Conservation (phyloP, 495 filamentous ascomycete genomes). For the Penicillium silybi region DNA sequence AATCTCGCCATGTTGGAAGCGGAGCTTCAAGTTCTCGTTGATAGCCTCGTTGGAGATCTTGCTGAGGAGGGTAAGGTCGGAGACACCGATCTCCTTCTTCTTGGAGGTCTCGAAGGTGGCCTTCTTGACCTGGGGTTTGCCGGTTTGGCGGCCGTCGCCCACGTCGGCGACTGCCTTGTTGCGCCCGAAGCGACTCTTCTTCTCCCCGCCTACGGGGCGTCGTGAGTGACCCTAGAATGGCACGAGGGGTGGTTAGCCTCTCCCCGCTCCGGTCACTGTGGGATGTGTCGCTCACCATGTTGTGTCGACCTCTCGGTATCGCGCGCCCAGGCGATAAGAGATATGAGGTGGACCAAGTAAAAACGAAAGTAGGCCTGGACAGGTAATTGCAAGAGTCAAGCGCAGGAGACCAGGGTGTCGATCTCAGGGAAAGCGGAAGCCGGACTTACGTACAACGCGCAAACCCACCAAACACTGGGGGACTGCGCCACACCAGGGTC, state of each 20-base stretch:
- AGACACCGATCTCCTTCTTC: conserved; percentile 99
- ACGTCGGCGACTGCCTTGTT: conserved; percentile 44
- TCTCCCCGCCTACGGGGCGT: conserved; percentile 46
- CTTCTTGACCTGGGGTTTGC: conserved; percentile 79
- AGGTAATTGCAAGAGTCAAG: conserved; percentile 12
- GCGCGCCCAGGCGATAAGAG: conserved; percentile 34
- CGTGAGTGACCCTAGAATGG: conserved; percentile 44
- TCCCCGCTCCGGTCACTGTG: conserved; percentile 2
- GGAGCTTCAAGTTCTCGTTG: conserved; percentile 96
- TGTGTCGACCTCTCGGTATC: conserved; percentile 30
- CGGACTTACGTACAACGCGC: conserved; percentile 28
- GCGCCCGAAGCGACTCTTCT: conserved; percentile 49
- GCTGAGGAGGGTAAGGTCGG: conserved; percentile 93
- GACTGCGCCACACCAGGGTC: conserved; percentile 24
- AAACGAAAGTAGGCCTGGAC: background rate
- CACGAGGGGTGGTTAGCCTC: conserved; percentile 5
- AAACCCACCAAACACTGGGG: conserved; percentile 21
- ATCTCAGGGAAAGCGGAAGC: conserved; percentile 10
- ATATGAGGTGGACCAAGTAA: conserved; percentile 15
- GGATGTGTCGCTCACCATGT: conserved; percentile 28
- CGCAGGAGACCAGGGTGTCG: conserved; percentile 11
- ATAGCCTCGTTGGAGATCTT: conserved; percentile 99
- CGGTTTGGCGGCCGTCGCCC: conserved; percentile 41
- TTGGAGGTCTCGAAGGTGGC: conserved; percentile 92
- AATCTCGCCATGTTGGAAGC: conserved; percentile 94